These are phyloP conservation scores for Phytomonas sp. DNA, from an alignment of 208 protist genomes.

Conservation along the genomic window DNA sequence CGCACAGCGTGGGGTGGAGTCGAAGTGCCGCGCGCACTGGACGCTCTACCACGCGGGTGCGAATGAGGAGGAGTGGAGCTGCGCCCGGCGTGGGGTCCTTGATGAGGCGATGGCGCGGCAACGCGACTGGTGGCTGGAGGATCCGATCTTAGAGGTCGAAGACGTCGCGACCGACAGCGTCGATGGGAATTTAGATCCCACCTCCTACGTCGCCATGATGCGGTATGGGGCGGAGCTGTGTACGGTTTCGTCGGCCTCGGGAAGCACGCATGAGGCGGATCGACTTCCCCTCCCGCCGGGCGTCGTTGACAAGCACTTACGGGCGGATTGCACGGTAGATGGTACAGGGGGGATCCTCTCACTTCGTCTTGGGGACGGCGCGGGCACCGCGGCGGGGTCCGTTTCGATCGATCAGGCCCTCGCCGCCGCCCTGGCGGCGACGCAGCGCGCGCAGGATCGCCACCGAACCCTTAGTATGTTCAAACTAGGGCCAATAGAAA, in stretches of 20 bases:
- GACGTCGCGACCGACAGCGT: conserved; percentile 38
- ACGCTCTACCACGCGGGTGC: conserved; percentile 67
- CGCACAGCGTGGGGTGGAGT: conserved; percentile 43
- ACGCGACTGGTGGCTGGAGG: conserved; percentile 76
- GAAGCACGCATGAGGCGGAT: conserved; percentile 20
- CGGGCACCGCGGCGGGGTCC: conserved; percentile 21
- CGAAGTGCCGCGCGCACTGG: conserved; percentile 55
- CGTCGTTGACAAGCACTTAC: conserved; percentile 12
- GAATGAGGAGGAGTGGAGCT: conserved; percentile 69
- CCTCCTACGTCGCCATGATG: conserved; percentile 34
- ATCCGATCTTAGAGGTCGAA: conserved; percentile 63
- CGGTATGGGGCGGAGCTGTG: conserved; percentile 68
- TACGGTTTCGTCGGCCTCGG: conserved; percentile 38
- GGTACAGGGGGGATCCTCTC: conserved; percentile 60
- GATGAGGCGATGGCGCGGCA: conserved; percentile 42
- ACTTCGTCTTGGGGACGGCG: conserved; percentile 6
- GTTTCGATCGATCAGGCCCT: conserved; percentile 53
- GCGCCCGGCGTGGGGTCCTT: conserved; percentile 51
- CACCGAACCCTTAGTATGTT: conserved; percentile 63
- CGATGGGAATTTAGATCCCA: conserved; percentile 9
- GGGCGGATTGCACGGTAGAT: conserved; percentile 50
- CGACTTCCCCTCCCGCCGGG: conserved; percentile 13
- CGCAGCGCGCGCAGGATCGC: conserved; percentile 54
- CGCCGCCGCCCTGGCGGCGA: conserved; percentile 31
- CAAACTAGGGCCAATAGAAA: conserved; percentile 42